Percentiles rank a stretch among this genome's conserved stretches.
phyloP scores from a whole-genome alignment of 805 yeast species.

The Schizosaccharomyces cryophilus region DNA sequence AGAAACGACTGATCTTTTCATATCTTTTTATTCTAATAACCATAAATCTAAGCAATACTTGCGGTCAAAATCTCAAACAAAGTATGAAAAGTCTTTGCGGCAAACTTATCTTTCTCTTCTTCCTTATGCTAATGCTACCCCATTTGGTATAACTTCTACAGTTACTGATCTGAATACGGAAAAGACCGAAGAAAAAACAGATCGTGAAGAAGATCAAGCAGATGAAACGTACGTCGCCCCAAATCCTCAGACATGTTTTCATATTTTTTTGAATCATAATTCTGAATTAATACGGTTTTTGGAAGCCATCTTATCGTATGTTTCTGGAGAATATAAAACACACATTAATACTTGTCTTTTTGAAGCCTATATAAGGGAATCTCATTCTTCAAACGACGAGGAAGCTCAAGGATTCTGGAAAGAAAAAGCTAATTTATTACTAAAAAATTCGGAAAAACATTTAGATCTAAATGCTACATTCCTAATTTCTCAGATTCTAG shows the following conservation, averaged over 20 bases:
- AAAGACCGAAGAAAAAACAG: background rate
- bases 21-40: background rate
- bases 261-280: constrained; percentile 66
- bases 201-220: background rate
- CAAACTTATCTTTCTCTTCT: background rate
- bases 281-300: constrained; percentile 73
- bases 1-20: background rate
- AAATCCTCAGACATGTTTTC: constrained; percentile 61
- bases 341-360: constrained; percentile 43
- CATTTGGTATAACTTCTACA: background rate
- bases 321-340: constrained; percentile 24
- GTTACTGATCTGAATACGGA: constrained; percentile 21
- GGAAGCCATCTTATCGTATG: constrained; percentile 49
- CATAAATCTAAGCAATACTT: background rate
- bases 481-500: constrained; percentile 28
- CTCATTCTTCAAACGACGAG: constrained; percentile 19
- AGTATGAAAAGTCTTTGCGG: background rate
- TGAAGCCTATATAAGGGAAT: constrained; percentile 52
- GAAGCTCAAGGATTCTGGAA: constrained; percentile 29
- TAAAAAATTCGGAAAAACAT: constrained; percentile 22
- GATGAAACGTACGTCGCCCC: constrained; percentile 49
- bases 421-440: constrained; percentile 32
- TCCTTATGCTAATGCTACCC: background rate
- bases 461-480: constrained; percentile 33
- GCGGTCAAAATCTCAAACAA: background rate